Evolutionary conservation across 1,139 yeast species (phyloP).

Genomic region (Taphrina communis): DNA sequence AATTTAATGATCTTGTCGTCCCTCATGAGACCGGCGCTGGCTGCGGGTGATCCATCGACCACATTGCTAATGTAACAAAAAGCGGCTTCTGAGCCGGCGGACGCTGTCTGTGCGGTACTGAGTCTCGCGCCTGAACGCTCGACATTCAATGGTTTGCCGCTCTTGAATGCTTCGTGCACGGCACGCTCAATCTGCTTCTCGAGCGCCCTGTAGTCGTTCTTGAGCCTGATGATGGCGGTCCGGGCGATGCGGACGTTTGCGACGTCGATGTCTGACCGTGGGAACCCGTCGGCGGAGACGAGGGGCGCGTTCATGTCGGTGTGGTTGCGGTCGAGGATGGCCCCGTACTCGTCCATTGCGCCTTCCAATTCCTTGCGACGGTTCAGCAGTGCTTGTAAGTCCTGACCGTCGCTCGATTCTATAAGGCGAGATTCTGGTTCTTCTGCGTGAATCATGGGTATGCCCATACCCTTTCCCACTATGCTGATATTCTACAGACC

Average conservation of each 20-base stretch:
- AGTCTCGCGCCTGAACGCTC: constrained; percentile 59
- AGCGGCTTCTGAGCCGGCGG: constrained; percentile 47
- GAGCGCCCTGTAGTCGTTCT: constrained; percentile 68
- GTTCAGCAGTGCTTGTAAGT: constrained; percentile 44
- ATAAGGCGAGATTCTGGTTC: constrained; percentile 19
- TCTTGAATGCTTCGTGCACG: constrained; percentile 33
- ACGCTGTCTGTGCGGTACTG: constrained; percentile 39
- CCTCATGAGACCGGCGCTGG: constrained; percentile 52
- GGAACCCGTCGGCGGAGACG: constrained; percentile 77
- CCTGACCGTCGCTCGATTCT: neutral
- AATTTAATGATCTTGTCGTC: constrained; percentile 62
- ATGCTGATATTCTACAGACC: too few species aligned
- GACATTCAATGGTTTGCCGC: constrained; percentile 53
- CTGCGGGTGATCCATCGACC: constrained; percentile 59
- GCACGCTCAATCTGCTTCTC: constrained; percentile 37
- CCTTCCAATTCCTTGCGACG: constrained; percentile 48
- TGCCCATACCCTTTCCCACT: constrained; percentile 20
- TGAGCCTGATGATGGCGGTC: constrained; percentile 66
- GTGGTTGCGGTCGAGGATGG: constrained; percentile 50
- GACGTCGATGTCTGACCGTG: constrained; percentile 82
- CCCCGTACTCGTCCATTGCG: constrained; percentile 49
- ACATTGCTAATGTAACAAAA: constrained; percentile 51
- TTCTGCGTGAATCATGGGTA: constrained; percentile 40
- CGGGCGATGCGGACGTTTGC: constrained; percentile 64
- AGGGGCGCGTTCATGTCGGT: constrained; percentile 71